Evolutionary conservation across 2,329 filamentous ascomycete species (phyloP).

Genomic region (Sordariomycetes sp.): DNA sequence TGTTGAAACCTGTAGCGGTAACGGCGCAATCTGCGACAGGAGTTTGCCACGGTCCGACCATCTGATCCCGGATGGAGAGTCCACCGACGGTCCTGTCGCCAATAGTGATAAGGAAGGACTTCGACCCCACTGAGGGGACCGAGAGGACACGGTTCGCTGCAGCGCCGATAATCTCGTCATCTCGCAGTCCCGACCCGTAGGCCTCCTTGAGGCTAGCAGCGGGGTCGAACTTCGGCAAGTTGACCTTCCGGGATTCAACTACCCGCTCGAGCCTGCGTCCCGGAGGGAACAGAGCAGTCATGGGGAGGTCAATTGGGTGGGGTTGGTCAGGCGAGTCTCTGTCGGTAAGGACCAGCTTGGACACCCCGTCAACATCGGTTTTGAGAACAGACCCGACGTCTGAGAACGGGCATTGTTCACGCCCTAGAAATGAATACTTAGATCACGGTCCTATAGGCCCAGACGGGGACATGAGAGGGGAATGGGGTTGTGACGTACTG

Average conservation of each 20-base stretch:
- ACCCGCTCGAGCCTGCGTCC: constrained; percentile 70
- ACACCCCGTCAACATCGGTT: constrained; percentile 49
- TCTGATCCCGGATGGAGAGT: constrained; percentile 79
- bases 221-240: constrained; percentile 63
- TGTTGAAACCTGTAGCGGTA: constrained; percentile 68
- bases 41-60: constrained; percentile 93
- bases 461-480: constrained; percentile 10
- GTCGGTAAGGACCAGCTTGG: constrained; percentile 72
- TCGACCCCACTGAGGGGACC: constrained; percentile 87
- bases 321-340: constrained; percentile 65
- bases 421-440: not conserved
- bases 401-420: constrained; percentile 82
- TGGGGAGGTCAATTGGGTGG: constrained; percentile 75
- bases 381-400: constrained; percentile 71
- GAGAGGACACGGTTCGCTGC: constrained; percentile 74
- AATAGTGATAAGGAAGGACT: constrained; percentile 95
- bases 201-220: constrained; percentile 52
- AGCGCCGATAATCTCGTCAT: constrained; percentile 44
- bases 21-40: constrained; percentile 92
- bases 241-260: constrained; percentile 59
- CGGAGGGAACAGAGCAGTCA: constrained; percentile 81
- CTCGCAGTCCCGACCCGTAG: constrained; percentile 40
- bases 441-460: constrained; percentile 38
- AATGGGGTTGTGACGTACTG: constrained; percentile 22
- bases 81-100: constrained; percentile 88